A percentile compares a stretch with the other conserved stretches of the same genome.
Conservation (phyloP, 768 basidiomycete genomes). For the Chalciporus sphaerocephalus region DNA sequence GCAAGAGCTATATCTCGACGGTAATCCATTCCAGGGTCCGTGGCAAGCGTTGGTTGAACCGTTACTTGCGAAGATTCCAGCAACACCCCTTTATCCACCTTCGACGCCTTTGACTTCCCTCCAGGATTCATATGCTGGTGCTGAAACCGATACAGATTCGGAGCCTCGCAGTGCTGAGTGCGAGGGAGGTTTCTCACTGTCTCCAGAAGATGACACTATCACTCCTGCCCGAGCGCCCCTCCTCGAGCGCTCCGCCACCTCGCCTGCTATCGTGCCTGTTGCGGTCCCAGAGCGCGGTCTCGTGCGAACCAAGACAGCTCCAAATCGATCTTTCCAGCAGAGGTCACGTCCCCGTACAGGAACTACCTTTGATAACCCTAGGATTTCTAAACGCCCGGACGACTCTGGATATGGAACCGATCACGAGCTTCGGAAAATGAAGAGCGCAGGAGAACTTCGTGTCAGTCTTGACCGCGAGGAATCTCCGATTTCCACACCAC, state of each 20-base stretch:
- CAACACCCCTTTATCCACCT: slow-evolving; percentile 60
- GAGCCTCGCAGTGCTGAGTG: slow-evolving; percentile 43
- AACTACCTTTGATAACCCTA: slow-evolving; percentile 23
- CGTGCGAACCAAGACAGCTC: slow-evolving; percentile 69
- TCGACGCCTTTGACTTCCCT: slow-evolving; percentile 55
- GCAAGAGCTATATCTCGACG: slow-evolving; percentile 88
- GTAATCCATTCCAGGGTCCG: slow-evolving; percentile 91
- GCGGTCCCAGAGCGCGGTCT: slow-evolving; percentile 41
- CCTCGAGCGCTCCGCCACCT: slow-evolving; percentile 49
- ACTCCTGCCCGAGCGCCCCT: slow-evolving; percentile 56
- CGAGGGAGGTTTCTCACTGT: slow-evolving; percentile 24
- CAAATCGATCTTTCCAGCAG: slow-evolving; percentile 50
- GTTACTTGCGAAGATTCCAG: slow-evolving; percentile 59
- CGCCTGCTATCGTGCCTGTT: slow-evolving; percentile 37
- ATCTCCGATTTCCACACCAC: slow-evolving; percentile 32
- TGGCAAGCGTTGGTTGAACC: slow-evolving; percentile 90
- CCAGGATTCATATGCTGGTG: slow-evolving; percentile 41
- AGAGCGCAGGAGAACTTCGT: slow-evolving; percentile 79
- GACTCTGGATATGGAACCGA: slow-evolving; percentile 44
- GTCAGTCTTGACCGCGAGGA: slow-evolving; percentile 30
- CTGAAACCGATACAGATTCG: slow-evolving; percentile 53
- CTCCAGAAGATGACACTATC: slow-evolving; percentile 68
- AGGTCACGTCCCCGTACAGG: slow-evolving; percentile 38
- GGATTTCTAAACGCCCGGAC: slow-evolving; percentile 27
- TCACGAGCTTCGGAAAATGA: slow-evolving; percentile 75